A percentile compares a stretch with the other conserved stretches of the same genome.
phyloP scores from a whole-genome alignment of 2,329 filamentous ascomycete species.

The Xylogone sp. region DNA sequence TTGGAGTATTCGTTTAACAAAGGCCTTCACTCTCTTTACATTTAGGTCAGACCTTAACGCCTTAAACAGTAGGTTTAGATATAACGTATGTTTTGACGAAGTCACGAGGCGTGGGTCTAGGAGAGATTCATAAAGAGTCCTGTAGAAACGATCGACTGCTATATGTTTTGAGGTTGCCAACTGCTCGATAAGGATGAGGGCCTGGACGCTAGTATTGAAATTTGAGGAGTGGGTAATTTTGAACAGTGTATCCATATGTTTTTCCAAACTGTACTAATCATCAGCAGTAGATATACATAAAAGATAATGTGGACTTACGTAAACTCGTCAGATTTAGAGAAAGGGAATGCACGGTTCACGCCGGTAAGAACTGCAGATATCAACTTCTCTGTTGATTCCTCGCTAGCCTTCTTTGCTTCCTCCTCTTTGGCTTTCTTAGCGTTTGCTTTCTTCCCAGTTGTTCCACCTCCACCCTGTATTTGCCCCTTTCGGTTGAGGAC shows the following conservation, averaged over 20 bases:
- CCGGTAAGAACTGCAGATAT: conserved; percentile 88
- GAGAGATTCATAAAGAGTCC: conserved; percentile 91
- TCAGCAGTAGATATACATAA: conserved; percentile 11
- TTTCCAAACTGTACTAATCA: conserved; percentile 58
- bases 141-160: conserved; percentile 86
- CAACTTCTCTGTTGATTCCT: conserved; percentile 74
- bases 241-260: conserved; percentile 91
- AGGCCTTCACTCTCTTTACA: conserved; percentile 88
- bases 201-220: conserved; percentile 97
- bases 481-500: conserved; percentile 45
- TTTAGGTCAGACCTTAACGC: conserved; percentile 88
- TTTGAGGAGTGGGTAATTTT: conserved; percentile 95
- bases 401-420: conserved; percentile 32
- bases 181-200: conserved; percentile 91
- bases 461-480: conserved; percentile 50
- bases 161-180: conserved; percentile 77
- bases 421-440: conserved; percentile 33
- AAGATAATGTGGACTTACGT: conserved; percentile 45
- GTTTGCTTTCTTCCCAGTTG: conserved; percentile 47
- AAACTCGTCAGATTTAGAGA: conserved; percentile 75
- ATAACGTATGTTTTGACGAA: conserved; percentile 93
- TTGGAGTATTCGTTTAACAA: conserved; percentile 90
- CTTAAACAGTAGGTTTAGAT: conserved; percentile 86
- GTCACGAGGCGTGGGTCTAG: conserved; percentile 82
- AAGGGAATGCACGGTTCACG: conserved; percentile 94